Evolutionary conservation across 2,329 filamentous ascomycete species (phyloP), one percentile per base, ranked within the genome.

Genomic region (Mollisia scopiformis): DNA sequence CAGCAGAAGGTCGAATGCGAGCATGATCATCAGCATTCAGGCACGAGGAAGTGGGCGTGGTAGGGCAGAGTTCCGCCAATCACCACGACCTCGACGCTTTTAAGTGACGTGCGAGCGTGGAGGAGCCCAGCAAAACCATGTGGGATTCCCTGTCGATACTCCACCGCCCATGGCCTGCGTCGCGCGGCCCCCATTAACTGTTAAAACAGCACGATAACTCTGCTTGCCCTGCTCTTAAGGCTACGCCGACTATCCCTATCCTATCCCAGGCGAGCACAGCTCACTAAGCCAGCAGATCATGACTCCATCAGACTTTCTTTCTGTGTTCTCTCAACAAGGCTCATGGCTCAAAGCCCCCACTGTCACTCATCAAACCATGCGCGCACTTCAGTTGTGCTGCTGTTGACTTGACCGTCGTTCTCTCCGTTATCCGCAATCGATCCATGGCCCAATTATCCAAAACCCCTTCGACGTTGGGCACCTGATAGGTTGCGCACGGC

Each of bases 251-350:
- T n/a, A n/a, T n/a, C n/a, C n/a, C 43, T 28, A 47, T 2, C 19
- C 14, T n/a, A 41, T 14, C 37, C 14, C 16, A 19, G 14, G 37
- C 37, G 14, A 41, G n/a, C n/a, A n/a, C n/a, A n/a, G n/a, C n/a
- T n/a, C n/a, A n/a, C 16, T 41, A n/a, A n/a, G 43, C 43, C 43
- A 47, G 43, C 43, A 47, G 43, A 47, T 47, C 43, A 27, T 47
- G 6, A 47, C 25, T 13, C 31, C 31, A 3, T 14, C 31, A 33
- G 30, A 13, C 31, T 14, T 35, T 35, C 31, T 11, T 14, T 8
- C 31, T 35, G 11, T 43, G n/a, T 19, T 3, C 13, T 23, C 21
- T 47, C 43, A 6, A 6, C 37, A 7, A 8, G 19, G 43, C 43
- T 47, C 43, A 21, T 23, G 23, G 28, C 43, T 25, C 43, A 27